These are phyloP conservation scores for Dictyostelium citrinum DNA, from an alignment of 78 protist species.

Conservation along the genomic window DNA sequence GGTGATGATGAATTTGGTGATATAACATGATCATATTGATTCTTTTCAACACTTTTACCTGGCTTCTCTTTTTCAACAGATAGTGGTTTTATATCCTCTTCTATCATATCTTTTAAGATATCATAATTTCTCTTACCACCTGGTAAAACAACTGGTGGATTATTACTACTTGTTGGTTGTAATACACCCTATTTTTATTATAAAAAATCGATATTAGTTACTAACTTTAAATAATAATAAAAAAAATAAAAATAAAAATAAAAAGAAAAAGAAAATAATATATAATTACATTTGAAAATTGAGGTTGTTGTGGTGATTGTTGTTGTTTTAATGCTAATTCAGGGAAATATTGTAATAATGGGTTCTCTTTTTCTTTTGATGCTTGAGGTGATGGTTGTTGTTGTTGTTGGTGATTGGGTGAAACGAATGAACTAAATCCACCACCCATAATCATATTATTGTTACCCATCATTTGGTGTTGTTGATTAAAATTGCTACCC, in stretches of 20 bases:
- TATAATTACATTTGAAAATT: background rate
- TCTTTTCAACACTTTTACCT: background rate
- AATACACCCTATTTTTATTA: constrained; percentile 14
- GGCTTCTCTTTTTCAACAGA: background rate
- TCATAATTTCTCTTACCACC: constrained; percentile 48
- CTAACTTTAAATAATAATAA: no score
- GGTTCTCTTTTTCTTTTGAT: constrained; percentile 25
- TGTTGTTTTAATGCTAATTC: constrained; percentile 40
- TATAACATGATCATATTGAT: background rate
- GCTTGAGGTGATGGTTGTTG: background rate
- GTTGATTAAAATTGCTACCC: background rate
- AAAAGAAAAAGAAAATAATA: background rate
- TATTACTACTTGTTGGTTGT: background rate
- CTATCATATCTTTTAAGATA: constrained; percentile 30
- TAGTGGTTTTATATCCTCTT: background rate
- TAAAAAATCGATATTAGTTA: background rate
- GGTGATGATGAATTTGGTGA: background rate
- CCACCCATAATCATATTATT: background rate
- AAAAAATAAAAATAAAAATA: background rate
- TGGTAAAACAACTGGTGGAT: background rate
- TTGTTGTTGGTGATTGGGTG: background rate
- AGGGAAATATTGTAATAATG: constrained; percentile 49
- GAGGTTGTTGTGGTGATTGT: background rate
- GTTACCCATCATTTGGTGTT: background rate
- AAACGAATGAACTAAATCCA: background rate